A percentile compares a stretch with the other conserved stretches of the same genome.
Evolutionary conservation across 2,329 filamentous ascomycete species (phyloP).

Genomic region (Colletotrichum navitas): DNA sequence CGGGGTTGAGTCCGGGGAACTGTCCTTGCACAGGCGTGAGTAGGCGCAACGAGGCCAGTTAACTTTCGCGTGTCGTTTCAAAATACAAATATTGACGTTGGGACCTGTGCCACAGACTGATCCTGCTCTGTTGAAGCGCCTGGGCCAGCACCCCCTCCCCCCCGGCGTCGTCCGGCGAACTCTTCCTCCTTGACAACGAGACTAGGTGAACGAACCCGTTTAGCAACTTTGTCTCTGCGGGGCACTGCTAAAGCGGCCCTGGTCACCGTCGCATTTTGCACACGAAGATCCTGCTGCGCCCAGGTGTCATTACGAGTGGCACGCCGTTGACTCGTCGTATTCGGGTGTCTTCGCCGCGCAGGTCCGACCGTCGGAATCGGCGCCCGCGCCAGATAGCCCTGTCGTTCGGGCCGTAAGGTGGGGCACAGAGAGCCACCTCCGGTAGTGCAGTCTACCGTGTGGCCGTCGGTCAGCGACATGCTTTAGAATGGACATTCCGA

Average conservation of each 20-base stretch:
- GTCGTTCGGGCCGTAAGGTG: not conserved
- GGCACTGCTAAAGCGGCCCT: not conserved
- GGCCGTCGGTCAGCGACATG: not conserved
- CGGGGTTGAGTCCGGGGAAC: not conserved
- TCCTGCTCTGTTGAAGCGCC: not conserved
- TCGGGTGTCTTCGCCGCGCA: not conserved
- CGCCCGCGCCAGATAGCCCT: not conserved
- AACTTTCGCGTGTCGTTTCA: not conserved
- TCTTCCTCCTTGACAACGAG: not conserved
- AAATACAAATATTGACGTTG: not conserved
- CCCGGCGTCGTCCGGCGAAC: not conserved
- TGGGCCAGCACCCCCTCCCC: too few species aligned
- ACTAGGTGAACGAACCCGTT: too few species aligned
- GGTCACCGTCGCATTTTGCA: not conserved
- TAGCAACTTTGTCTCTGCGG: not conserved
- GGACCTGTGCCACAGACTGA: not conserved
- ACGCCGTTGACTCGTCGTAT: not conserved
- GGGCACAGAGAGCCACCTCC: not conserved
- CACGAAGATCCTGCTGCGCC: not conserved
- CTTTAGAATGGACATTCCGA: not conserved
- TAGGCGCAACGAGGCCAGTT: not conserved
- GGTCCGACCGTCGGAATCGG: not conserved
- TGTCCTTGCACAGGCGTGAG: too few species aligned
- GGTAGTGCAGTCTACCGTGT: not conserved
- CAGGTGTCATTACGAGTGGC: not conserved